These are phyloP conservation scores for Pyricularia sp. DNA, from an alignment of 2,329 filamentous ascomycete species.

Conservation along the genomic window DNA sequence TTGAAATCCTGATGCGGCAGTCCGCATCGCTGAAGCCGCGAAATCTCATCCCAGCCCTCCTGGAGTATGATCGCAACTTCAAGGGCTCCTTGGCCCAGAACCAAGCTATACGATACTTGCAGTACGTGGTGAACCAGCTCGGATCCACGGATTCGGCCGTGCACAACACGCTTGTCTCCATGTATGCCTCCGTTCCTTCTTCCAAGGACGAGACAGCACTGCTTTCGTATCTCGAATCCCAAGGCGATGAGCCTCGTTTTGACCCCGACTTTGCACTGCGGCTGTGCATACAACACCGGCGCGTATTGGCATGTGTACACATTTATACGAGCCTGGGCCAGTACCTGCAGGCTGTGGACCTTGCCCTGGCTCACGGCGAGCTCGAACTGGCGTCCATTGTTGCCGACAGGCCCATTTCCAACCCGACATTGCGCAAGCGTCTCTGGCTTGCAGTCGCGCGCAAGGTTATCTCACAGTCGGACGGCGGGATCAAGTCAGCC, in stretches of 20 bases:
- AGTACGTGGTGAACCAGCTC: conserved; percentile 84
- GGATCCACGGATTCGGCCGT: conserved; percentile 75
- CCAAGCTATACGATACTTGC: conserved; percentile 87
- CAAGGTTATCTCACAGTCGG: conserved; percentile 80
- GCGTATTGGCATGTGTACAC: conserved; percentile 89
- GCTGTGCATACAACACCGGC: conserved; percentile 87
- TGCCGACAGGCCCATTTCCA: conserved; percentile 74
- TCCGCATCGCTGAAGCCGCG: conserved; percentile 66
- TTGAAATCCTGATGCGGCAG: conserved; percentile 95
- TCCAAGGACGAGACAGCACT: conserved; percentile 78
- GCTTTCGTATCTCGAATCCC: conserved; percentile 80
- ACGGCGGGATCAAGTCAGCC: conserved; percentile 74
- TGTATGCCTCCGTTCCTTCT: conserved; percentile 54
- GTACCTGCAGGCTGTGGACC: conserved; percentile 84
- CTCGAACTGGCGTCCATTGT: conserved; percentile 84
- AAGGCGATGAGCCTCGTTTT: conserved; percentile 78
- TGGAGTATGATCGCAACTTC: conserved; percentile 83
- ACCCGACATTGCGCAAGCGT: conserved; percentile 76
- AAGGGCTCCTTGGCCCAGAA: conserved; percentile 63
- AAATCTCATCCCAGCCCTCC: conserved; percentile 81
- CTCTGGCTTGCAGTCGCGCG: conserved; percentile 93
- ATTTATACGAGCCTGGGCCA: conserved; percentile 97
- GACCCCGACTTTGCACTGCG: conserved; percentile 95
- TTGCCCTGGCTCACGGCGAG: conserved; percentile 82
- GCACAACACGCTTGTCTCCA: conserved; percentile 93